Conservation (phyloP, 2,329 filamentous ascomycete genomes). For the Fusarium bulbicola region DNA sequence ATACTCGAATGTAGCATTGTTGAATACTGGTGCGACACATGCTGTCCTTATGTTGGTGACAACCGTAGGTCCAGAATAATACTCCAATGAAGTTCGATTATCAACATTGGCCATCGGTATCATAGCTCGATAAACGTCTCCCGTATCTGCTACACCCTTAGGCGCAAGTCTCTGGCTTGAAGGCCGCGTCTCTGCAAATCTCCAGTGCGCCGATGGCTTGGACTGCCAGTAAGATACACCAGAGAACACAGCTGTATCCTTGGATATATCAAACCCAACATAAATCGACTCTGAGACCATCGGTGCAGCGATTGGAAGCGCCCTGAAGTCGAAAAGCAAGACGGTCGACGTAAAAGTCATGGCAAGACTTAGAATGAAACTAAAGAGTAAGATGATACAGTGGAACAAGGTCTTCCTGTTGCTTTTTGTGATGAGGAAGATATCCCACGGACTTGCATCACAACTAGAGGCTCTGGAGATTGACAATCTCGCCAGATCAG, state of each 20-base stretch:
- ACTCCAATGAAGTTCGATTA: neutral
- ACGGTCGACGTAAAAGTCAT: conserved; percentile 17
- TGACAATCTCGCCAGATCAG: neutral
- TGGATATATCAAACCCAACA: neutral
- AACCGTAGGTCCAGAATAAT: neutral
- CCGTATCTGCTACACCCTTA: neutral
- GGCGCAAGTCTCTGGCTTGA: neutral
- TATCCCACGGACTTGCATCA: neutral
- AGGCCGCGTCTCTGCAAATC: neutral
- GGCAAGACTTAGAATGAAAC: neutral
- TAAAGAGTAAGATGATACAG: neutral
- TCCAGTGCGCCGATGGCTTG: neutral
- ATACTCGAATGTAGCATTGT: neutral
- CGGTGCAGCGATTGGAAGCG: neutral
- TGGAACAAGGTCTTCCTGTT: rapidly evolving
- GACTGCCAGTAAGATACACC: neutral
- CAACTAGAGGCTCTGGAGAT: neutral
- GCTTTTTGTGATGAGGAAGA: neutral
- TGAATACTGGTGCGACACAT: neutral
- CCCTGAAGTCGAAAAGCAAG: conserved; percentile 10
- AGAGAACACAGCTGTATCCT: neutral
- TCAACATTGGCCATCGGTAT: neutral
- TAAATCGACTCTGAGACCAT: neutral
- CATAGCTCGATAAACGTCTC: neutral
- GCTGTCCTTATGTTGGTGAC: neutral